These are phyloP conservation scores for Gnaphalium uliginosum DNA, from an alignment of 129 eudicot species.

Conservation along the genomic window DNA sequence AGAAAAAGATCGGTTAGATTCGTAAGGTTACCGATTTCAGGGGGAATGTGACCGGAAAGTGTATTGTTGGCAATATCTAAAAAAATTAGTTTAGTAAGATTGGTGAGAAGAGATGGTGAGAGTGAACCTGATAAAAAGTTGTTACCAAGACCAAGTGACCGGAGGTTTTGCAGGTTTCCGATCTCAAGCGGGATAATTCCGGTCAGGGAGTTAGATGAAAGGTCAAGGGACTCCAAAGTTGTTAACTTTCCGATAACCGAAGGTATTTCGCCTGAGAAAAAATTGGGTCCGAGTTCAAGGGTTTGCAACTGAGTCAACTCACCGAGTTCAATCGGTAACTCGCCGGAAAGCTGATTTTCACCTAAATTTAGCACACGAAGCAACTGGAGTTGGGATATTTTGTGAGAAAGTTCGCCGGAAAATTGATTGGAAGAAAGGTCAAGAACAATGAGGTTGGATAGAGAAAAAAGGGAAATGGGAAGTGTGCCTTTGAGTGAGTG, in stretches of 20 bases:
- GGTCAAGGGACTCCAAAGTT: slow-evolving; percentile 47
- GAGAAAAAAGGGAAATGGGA: slow-evolving; percentile 42
- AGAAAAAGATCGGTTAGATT: slow-evolving; percentile 62
- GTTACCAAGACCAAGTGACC: slow-evolving; percentile 56
- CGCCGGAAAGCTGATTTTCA: slow-evolving; percentile 50
- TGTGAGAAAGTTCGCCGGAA: slow-evolving; percentile 38
- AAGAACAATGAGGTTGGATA: slow-evolving; percentile 42
- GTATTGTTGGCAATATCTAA: slow-evolving; percentile 73
- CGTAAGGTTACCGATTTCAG: slow-evolving; percentile 44
- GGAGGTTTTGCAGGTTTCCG: slow-evolving; percentile 38
- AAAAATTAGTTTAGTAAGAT: slow-evolving; percentile 36
- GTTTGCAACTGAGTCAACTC: slow-evolving; percentile 47
- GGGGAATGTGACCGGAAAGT: slow-evolving; percentile 55
- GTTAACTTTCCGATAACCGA: slow-evolving; percentile 40
- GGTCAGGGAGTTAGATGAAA: slow-evolving; percentile 54
- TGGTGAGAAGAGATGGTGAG: slow-evolving; percentile 34
- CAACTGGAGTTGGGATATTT: slow-evolving; percentile 39
- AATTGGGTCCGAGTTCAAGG: slow-evolving; percentile 61
- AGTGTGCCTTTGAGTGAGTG: slow-evolving; percentile 48
- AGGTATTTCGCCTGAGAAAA: slow-evolving; percentile 55
- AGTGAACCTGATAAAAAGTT: slow-evolving; percentile 59
- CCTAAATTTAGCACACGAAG: slow-evolving; percentile 46
- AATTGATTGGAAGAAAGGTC: slow-evolving; percentile 62
- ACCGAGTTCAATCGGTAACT: slow-evolving; percentile 56
- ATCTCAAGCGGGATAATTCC: slow-evolving; percentile 57